Base-by-base conservation (phyloP, 257 asterid species). In the Asclepias syriaca region DNA sequence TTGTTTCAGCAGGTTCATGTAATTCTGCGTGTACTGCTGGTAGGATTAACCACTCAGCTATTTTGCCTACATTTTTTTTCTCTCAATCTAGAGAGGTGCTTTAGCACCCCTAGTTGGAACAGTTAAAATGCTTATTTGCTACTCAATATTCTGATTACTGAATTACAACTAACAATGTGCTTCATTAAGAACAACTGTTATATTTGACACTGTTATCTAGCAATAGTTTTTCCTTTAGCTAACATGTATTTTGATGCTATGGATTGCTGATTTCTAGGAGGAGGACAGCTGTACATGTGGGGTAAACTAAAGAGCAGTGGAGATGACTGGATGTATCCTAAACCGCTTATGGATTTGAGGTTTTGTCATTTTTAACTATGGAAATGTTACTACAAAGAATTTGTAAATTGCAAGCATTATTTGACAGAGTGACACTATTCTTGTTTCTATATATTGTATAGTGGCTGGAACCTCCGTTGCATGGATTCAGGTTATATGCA, bases 261-360 rank as follows among this genome's bases (percentile, higher is more conserved):
- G 34, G 34, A 29, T 29, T 29, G 46, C 8, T 39, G n/a, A 53
- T 70, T n/a, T 63, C 49, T 83, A 95, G 99, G 96, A 71, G 99
- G 98, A 84, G 99, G 99, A 61, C 98, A 92, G 87, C 90, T 95
- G 72, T 92, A 90, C 93, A 95, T 95, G 97, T 92, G 99, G 99
- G 99, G 99, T 76, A 95, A 95, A 79, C 78, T 95, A 68, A 95
- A 92, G 89, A 84, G 21, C 82, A 83, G 84, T 15, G 99, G 99
- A 75, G 99, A 95, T 80, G 98, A 95, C 73, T 92, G 90, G 96
- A 95, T 95, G 99, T 95, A 95, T 85, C 99, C 99, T 27, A 95
- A 95, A 84, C 97, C 99, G 73, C 89, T 87, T 56, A 77, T 95
- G 96, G 99, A 95, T 81, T 86, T 95, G 80, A 95, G 97, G 99